Conservation (phyloP, 2,329 filamentous ascomycete species). For the Huntiella omanensis region DNA sequence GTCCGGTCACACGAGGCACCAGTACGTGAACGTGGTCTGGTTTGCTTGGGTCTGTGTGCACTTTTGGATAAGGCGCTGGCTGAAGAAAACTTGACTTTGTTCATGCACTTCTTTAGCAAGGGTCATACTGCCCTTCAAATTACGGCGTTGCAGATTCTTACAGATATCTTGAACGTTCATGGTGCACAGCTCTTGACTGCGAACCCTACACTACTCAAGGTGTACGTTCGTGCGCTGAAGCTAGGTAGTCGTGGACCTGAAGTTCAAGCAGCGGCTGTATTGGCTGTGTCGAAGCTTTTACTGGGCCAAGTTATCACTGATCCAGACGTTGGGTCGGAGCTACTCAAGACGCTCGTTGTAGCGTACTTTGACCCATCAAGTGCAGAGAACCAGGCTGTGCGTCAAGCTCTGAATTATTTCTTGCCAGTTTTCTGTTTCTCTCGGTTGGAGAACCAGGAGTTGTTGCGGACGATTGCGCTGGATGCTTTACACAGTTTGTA, state of each 20-base stretch:
- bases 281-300: slow-evolving; percentile 70
- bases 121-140: slow-evolving; percentile 80
- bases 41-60: slow-evolving; percentile 80
- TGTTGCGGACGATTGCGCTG: slow-evolving; percentile 59
- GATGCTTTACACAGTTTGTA: slow-evolving; percentile 58
- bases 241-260: slow-evolving; percentile 48
- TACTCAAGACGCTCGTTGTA: slow-evolving; percentile 70
- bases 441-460: slow-evolving; percentile 58
- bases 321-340: slow-evolving; percentile 42
- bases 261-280: slow-evolving; percentile 64
- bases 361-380: slow-evolving; percentile 82
- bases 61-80: slow-evolving; percentile 81
- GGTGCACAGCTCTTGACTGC: slow-evolving; percentile 55
- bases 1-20: slow-evolving; percentile 85
- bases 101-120: slow-evolving; percentile 90
- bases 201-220: slow-evolving; percentile 56
- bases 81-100: slow-evolving; percentile 77
- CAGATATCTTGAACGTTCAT: slow-evolving; percentile 81
- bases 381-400: slow-evolving; percentile 57
- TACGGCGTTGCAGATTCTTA: slow-evolving; percentile 76
- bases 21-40: slow-evolving; percentile 73
- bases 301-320: slow-evolving; percentile 63
- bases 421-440: slow-evolving; percentile 87
- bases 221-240: slow-evolving; percentile 69
- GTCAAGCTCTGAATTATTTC: slow-evolving; percentile 84